These are phyloP conservation scores for Puccinia novopanici DNA, from an alignment of 1,284 basidiomycete genomes.

Conservation along the genomic window DNA sequence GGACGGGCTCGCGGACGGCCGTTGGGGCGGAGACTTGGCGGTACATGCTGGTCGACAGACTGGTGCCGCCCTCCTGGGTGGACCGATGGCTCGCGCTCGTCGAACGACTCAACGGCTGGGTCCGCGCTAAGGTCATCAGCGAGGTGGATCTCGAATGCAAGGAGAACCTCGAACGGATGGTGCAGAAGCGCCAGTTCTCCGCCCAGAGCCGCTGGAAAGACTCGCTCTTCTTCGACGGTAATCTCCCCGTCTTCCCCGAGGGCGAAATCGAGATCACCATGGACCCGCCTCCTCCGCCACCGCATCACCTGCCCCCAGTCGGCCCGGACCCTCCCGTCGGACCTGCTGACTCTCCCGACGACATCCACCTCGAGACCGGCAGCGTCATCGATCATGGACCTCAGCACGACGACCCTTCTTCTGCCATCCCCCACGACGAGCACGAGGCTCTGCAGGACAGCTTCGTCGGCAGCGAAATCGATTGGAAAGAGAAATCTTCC, in stretches of 20 bases:
- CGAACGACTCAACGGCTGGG: slow-evolving; percentile 39
- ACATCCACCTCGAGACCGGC: slow-evolving; percentile 15
- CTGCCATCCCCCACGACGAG: neutral
- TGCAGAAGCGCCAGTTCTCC: slow-evolving; percentile 29
- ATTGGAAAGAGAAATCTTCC: slow-evolving; percentile 34
- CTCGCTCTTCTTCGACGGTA: neutral
- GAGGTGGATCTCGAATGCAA: slow-evolving; percentile 16
- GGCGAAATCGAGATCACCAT: neutral
- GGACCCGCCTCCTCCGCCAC: neutral
- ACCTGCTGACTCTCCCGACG: neutral
- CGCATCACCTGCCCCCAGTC: neutral
- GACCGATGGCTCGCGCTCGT: slow-evolving; percentile 29
- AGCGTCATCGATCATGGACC: slow-evolving; percentile 38
- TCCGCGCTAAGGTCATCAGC: neutral
- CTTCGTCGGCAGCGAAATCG: slow-evolving; percentile 44
- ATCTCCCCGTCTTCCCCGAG: neutral
- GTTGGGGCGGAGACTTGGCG: slow-evolving; percentile 19
- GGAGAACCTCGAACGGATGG: slow-evolving; percentile 18
- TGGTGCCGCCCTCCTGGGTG: neutral
- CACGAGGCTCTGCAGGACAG: slow-evolving; percentile 14
- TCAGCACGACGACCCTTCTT: neutral
- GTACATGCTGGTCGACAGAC: slow-evolving; percentile 9
- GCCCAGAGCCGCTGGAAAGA: slow-evolving; percentile 28
- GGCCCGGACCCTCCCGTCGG: neutral
- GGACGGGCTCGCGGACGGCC: neutral